These are phyloP conservation scores for Mycena polygramma DNA, from an alignment of 768 basidiomycete genomes.

Conservation along the genomic window DNA sequence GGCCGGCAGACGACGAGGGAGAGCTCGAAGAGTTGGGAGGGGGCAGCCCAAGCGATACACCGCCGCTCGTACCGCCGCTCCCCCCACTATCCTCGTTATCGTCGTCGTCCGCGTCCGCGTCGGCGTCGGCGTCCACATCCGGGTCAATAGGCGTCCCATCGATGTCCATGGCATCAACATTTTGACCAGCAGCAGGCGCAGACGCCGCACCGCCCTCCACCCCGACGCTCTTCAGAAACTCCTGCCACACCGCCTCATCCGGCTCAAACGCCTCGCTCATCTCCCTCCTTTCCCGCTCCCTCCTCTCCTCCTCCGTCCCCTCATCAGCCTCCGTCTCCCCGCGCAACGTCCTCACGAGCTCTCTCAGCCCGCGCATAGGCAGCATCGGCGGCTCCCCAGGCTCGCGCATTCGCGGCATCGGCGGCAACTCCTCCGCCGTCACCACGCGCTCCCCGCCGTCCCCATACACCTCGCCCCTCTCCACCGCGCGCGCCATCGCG, in stretches of 20 bases:
- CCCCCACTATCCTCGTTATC: conserved; percentile 18
- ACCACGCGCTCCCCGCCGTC: background rate
- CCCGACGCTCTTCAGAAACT: conserved; percentile 38
- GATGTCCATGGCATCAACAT: conserved; percentile 32
- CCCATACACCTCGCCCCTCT: conserved; percentile 3
- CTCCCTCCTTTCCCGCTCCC: conserved; percentile 11
- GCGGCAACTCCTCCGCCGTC: conserved; percentile 15
- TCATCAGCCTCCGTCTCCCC: conserved; percentile 17
- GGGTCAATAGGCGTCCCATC: conserved; percentile 1
- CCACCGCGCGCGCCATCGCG: conserved; percentile 28
- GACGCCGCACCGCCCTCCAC: conserved; percentile 24
- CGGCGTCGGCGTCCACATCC: conserved; percentile 1
- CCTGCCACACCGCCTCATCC: conserved; percentile 38
- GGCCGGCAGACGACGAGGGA: background rate
- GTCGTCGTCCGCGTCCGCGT: conserved; percentile 6
- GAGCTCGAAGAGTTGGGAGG: background rate
- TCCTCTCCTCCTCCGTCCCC: conserved; percentile 21
- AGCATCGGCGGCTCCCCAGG: conserved; percentile 24
- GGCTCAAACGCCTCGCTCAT: conserved; percentile 34
- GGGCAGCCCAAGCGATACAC: conserved; percentile 33
- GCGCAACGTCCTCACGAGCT: conserved; percentile 26
- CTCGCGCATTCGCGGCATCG: conserved; percentile 24
- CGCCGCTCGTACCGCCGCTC: conserved; percentile 34
- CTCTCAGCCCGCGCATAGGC: conserved; percentile 33
- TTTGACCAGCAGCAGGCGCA: background rate